Base-by-base conservation (phyloP, 108 stramenopile species). In the Schizochytrium sp. region DNA sequence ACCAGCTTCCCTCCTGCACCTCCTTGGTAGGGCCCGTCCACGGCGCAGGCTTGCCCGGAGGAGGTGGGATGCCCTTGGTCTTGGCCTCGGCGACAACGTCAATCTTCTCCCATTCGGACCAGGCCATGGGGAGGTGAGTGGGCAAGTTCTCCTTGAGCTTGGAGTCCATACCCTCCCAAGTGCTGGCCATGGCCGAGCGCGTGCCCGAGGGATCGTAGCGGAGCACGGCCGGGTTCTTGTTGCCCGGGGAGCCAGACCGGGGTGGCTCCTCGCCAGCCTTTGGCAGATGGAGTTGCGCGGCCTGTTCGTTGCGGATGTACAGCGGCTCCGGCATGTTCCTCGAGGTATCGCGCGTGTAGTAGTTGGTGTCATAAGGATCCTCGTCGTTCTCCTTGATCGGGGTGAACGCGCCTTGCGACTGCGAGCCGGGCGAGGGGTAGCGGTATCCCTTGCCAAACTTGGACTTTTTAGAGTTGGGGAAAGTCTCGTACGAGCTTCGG, bases 151-250 rank as follows among this genome's bases (percentile, higher is more conserved):
- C 51, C 51, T 53, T 23, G 51, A 83, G 76, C 51, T 83, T 53
- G 10, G 6, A 12, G 23, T 83, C 76, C 76, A 83, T 3, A 25
- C 23, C 76, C n/a, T 23, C 45, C 76, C 76, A 83, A 1, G 76
- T 83, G 6, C 43, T 34, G 18, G 76, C 44, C 76, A 83, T 83
- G 3, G 76, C 76, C 45, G 76, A 83, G 48, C 76, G 76, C 28
- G 76, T 83, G 23, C 76, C 76, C 25, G 76, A 53, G 45, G 76
- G 76, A 83, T 83, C 76, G 51, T 83, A 83, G 51, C 76, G 76
- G 48, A 83, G 76, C 48, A 83, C 76, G 6, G 76, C 76, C 19
- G 76, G 76, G 76, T 83, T 83, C 23, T 83, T 83, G 76, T 83
- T 83, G n/a, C 76, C 76, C 18, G 76, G 76, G 19, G 76, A 83